These are phyloP conservation scores for Tetracladium maxilliforme DNA, from an alignment of 2,329 filamentous ascomycete genomes.

Conservation along the genomic window DNA sequence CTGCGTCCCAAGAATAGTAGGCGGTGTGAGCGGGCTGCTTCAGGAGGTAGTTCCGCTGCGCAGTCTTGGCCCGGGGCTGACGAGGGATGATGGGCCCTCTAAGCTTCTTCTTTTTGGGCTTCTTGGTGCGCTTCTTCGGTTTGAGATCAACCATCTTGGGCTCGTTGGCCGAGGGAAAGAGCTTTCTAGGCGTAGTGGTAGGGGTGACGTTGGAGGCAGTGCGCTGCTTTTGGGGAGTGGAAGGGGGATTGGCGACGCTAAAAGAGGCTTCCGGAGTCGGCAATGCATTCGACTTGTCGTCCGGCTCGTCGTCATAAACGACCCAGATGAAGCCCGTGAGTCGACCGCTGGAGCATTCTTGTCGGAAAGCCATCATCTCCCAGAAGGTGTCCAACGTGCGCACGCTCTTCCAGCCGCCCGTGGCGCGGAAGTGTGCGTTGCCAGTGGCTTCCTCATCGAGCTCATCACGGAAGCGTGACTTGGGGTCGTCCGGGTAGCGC, in stretches of 20 bases:
- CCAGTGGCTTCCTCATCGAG: constrained; percentile 69
- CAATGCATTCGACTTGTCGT: too few relatives aligned
- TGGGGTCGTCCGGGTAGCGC: constrained; percentile 88
- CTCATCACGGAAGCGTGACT: constrained; percentile 77
- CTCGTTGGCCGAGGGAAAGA: constrained; percentile 3
- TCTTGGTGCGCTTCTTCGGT: constrained; percentile 16
- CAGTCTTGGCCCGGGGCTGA: constrained; percentile 48
- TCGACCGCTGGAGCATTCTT: constrained; percentile 86
- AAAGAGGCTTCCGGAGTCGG: neutral
- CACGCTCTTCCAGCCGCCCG: constrained; percentile 70
- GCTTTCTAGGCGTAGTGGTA: constrained; percentile 4
- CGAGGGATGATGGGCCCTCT: constrained; percentile 48
- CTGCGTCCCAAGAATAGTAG: constrained; percentile 51
- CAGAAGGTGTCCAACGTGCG: constrained; percentile 83
- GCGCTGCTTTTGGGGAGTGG: constrained; percentile 6
- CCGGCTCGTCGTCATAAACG: too few relatives aligned
- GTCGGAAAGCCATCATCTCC: constrained; percentile 95
- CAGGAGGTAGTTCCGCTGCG: constrained; percentile 31
- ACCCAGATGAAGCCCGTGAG: constrained; percentile 94
- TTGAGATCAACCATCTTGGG: constrained; percentile 4
- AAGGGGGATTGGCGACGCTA: constrained; percentile 1
- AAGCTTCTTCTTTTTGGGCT: constrained; percentile 30
- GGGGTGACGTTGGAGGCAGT: constrained; percentile 2
- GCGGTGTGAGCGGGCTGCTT: constrained; percentile 35
- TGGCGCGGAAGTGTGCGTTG: constrained; percentile 33